phyloP scores from a whole-genome alignment of 345 rosid genomes.

The Kandelia obovata region DNA sequence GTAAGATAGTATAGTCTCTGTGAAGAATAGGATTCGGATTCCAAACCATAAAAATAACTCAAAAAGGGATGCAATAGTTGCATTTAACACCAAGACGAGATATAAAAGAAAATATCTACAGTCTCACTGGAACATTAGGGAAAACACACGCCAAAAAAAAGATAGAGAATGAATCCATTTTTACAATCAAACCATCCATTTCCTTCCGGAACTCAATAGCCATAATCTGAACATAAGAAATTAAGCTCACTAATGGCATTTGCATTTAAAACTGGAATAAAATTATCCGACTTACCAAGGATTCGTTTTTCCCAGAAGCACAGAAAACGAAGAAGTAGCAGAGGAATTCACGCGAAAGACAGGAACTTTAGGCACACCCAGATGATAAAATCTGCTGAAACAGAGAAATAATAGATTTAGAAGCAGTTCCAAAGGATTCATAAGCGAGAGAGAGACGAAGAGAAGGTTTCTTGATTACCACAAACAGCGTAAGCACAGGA shows the following conservation, averaged over 20 bases:
- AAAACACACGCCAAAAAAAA: too few relatives aligned
- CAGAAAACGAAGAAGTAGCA: background rate
- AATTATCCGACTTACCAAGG: background rate
- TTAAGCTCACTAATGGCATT: background rate
- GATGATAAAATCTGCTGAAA: slow-evolving; percentile 14
- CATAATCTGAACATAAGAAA: background rate
- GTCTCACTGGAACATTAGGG: too few relatives aligned
- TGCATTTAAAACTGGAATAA: background rate
- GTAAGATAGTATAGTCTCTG: too few relatives aligned
- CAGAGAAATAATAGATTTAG: background rate
- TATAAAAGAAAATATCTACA: too few relatives aligned
- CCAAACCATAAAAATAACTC: too few relatives aligned
- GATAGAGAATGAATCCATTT: too few relatives aligned
- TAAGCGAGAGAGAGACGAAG: background rate
- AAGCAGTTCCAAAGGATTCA: background rate
- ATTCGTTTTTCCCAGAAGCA: background rate
- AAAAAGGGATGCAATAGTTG: too few relatives aligned
- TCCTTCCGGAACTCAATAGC: too few relatives aligned
- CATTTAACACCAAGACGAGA: too few relatives aligned
- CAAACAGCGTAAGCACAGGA: background rate
- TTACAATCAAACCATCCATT: background rate
- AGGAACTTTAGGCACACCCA: slow-evolving; percentile 8
- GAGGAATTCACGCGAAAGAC: background rate
- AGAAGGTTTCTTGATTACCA: background rate
- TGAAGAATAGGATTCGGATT: too few relatives aligned